phyloP scores from a whole-genome alignment of 495 filamentous ascomycete species.

The Aspergillus sclerotiicarbonarius region DNA sequence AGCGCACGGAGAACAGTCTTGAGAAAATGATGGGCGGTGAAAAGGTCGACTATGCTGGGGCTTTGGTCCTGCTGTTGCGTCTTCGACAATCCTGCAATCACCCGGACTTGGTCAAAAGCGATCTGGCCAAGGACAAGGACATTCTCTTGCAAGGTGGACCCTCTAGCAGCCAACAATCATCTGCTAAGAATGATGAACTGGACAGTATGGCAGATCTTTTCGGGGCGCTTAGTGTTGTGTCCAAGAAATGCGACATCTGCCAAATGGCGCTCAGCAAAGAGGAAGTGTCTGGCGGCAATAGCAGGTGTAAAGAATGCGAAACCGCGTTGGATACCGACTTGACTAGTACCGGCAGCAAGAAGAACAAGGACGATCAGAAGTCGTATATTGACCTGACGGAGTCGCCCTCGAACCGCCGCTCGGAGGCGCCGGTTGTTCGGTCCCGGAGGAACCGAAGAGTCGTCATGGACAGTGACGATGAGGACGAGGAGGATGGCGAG shows the following conservation, averaged over 20 bases:
- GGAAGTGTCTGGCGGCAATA: conserved; percentile 55
- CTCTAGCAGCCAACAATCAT: conserved; percentile 45
- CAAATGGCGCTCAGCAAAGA: conserved; percentile 62
- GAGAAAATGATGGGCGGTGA: conserved; percentile 79
- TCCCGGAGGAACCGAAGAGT: conserved; percentile 51
- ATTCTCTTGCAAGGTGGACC: conserved; percentile 63
- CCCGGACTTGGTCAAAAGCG: conserved; percentile 77
- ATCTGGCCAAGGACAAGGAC: conserved; percentile 83
- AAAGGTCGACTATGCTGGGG: conserved; percentile 75
- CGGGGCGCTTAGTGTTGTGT: conserved; percentile 74
- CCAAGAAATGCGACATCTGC: conserved; percentile 88
- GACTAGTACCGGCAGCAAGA: conserved; percentile 35
- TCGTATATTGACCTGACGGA: conserved; percentile 19
- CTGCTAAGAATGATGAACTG: conserved; percentile 56
- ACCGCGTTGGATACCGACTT: conserved; percentile 56
- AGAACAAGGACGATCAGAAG: conserved; percentile 42
- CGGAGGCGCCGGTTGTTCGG: conserved; percentile 33
- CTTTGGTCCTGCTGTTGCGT: conserved; percentile 82
- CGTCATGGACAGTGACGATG: conserved; percentile 63
- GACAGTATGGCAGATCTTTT: conserved; percentile 85
- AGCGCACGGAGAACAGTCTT: conserved; percentile 79
- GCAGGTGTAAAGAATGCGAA: conserved; percentile 72
- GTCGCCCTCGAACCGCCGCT: conserved; percentile 19
- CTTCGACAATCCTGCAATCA: conserved; percentile 94
- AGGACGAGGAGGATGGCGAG: conserved; percentile 67